phyloP scores from a whole-genome alignment of 352 stramenopile species.

The Plasmopara viticola region DNA sequence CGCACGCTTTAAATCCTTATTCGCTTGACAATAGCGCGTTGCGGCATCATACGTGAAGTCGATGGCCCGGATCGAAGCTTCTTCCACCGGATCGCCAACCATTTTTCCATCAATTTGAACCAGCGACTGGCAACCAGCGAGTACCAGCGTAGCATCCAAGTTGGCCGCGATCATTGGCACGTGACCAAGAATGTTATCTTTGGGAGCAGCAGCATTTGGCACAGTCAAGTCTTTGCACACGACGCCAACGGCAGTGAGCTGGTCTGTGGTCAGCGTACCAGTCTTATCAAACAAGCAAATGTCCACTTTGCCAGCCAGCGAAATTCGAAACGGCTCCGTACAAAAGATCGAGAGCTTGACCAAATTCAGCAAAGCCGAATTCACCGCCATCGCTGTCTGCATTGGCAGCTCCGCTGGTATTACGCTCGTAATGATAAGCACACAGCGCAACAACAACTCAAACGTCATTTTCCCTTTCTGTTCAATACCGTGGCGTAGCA shows the following conservation, averaged over 20 bases:
- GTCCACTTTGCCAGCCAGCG: constrained; percentile 93
- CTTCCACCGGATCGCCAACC: constrained; percentile 97
- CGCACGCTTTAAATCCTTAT: constrained; percentile 63
- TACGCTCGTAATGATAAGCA: constrained; percentile 98
- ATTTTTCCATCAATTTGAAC: constrained; percentile 96
- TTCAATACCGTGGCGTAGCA: constrained; percentile 86
- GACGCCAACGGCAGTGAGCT: constrained; percentile 92
- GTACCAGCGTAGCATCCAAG: constrained; percentile 73
- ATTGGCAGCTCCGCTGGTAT: constrained; percentile 98
- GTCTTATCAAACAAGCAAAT: constrained; percentile 99
- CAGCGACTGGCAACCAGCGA: constrained; percentile 94
- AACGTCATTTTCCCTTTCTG: constrained; percentile 92
- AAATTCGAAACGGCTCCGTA: constrained; percentile 98
- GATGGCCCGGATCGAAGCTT: constrained; percentile 95
- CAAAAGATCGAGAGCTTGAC: constrained; percentile 96
- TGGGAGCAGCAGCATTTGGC: constrained; percentile 24
- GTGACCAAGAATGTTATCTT: constrained; percentile 50
- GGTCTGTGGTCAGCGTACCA: constrained; percentile 96
- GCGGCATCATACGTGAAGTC: constrained; percentile 85
- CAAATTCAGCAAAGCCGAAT: constrained; percentile 92
- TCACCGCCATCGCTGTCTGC: constrained; percentile 97
- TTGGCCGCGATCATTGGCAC: constrained; percentile 82
- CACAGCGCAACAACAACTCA: constrained; percentile 94
- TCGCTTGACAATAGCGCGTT: constrained; percentile 67
- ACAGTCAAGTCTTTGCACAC: constrained; percentile 68